phyloP scores from a whole-genome alignment of 768 basidiomycete genomes.

The Kwoniella shandongensis region DNA sequence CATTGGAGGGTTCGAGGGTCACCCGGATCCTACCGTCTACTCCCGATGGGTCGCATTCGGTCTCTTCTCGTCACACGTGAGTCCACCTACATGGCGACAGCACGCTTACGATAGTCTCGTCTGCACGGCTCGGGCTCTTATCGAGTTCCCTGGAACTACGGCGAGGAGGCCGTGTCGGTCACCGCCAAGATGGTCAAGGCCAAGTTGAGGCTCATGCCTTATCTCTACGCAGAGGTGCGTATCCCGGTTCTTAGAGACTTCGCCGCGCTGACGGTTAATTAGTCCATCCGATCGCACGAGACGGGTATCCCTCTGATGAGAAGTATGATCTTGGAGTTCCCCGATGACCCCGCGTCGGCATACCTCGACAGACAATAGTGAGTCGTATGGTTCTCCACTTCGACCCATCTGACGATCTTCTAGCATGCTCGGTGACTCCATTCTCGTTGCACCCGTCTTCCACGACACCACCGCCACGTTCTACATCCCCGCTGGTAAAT shows the following conservation, averaged over 20 bases:
- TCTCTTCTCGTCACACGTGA: constrained; percentile 67
- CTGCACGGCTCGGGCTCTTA: constrained; percentile 73
- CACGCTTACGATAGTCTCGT: constrained; percentile 57
- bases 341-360: constrained; percentile 45
- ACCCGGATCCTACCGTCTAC: constrained; percentile 68
- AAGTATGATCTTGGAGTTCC: constrained; percentile 52
- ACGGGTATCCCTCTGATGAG: constrained; percentile 52
- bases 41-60: constrained; percentile 77
- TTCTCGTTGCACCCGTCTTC: constrained; percentile 53
- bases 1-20: constrained; percentile 76
- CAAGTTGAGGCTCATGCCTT: constrained; percentile 74
- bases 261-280: background rate
- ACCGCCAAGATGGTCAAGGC: constrained; percentile 60
- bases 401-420: background rate
- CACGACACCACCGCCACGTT: constrained; percentile 39
- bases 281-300: constrained; percentile 50
- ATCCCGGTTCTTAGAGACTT: background rate
- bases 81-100: constrained; percentile 5
- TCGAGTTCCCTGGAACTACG: constrained; percentile 71
- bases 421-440: constrained; percentile 51
- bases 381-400: background rate
- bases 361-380: constrained; percentile 52
- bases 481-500: constrained; percentile 50
- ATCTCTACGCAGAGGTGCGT: constrained; percentile 57
- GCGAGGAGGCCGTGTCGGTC: constrained; percentile 59